phyloP scores from a whole-genome alignment of 176 grass and related monocot genomes.

The Guadua angustifolia region DNA sequence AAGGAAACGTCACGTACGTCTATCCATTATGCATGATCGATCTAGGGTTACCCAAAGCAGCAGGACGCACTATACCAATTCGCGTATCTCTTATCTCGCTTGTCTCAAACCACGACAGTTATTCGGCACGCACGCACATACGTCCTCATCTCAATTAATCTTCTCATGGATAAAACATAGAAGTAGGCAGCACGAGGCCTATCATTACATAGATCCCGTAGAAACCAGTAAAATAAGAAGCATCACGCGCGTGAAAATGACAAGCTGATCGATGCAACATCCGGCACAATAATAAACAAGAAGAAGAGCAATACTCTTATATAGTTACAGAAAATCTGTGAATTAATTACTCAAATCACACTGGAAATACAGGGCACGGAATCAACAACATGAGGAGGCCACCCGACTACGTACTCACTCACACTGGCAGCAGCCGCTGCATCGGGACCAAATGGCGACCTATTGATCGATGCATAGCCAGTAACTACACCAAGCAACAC shows the following conservation, averaged over 20 bases:
- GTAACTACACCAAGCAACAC: not conserved
- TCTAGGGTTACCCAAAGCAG: slow-evolving; percentile 30
- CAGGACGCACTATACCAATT: not conserved
- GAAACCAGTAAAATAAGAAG: not conserved
- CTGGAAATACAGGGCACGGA: not conserved
- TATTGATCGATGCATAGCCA: slow-evolving; percentile 4
- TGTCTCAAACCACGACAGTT: not conserved
- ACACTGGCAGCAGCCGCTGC: slow-evolving; percentile 5
- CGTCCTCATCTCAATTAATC: not conserved
- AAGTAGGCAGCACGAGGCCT: not conserved
- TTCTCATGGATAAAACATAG: slow-evolving; percentile 11
- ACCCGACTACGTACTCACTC: not conserved
- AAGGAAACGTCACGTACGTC: not conserved
- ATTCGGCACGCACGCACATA: slow-evolving; percentile 3
- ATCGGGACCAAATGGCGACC: slow-evolving; percentile 45
- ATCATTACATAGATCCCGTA: not conserved
- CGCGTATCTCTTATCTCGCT: not conserved
- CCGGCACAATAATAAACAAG: not conserved
- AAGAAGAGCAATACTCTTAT: not conserved
- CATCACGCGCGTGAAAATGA: slow-evolving; percentile 15
- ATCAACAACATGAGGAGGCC: slow-evolving; percentile 29
- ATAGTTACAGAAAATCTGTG: slow-evolving; percentile 14
- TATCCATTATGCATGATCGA: not conserved
- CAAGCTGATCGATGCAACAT: not conserved
- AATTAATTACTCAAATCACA: slow-evolving; percentile 58